Evolutionary conservation across 441 rosid genomes (phyloP), one percentile per base, ranked within the genome.

Genomic region (Erodium trifolium): DNA sequence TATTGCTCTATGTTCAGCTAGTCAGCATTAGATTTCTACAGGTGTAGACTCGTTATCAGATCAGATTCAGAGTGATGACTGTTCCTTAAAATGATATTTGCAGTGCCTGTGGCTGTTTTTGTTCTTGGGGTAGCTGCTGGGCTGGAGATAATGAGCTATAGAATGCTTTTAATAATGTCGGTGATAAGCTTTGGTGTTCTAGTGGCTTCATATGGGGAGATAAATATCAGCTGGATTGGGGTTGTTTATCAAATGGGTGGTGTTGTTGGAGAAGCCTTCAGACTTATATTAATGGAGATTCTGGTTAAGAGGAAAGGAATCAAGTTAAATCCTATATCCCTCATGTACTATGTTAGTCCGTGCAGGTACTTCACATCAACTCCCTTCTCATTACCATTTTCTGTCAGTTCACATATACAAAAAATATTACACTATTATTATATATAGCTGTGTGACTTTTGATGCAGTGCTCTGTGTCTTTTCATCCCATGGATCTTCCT

Each of bases 181-280:
- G 77, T 87, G 76, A 93, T 93, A 79, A 91, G 97, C 80, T 81
- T 89, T 18, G 98, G 98, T 49, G 98, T 93, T 77, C 82, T 91
- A 67, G 97, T 89, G 67, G 98, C 98, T 70, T 91, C 98, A 67
- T 89, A 88, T 73, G 98, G 97, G 37, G 97, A 93, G 75, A 79
- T 91, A 68, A 83, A 84, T 74, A 88, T 93, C 70, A 91, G 71
- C 83, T 91, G 93, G 96, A 78, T 89, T 53, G 98, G 98, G 67
- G 98, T 93, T 70, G 92, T 91, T 72, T 91, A 91, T 76, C 99
- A 93, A 81, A 91, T 91, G 99, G 99, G 99, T 72, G 98, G 96
- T 67, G 96, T 93, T 31, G 82, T 91, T 76, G 97, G 96, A 70
- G 99, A 91, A 84, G 93, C 98, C 77, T 77, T 91, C 45, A 83